phyloP scores from a whole-genome alignment of 345 rosid species.

The Leavenworthia alabamica region DNA sequence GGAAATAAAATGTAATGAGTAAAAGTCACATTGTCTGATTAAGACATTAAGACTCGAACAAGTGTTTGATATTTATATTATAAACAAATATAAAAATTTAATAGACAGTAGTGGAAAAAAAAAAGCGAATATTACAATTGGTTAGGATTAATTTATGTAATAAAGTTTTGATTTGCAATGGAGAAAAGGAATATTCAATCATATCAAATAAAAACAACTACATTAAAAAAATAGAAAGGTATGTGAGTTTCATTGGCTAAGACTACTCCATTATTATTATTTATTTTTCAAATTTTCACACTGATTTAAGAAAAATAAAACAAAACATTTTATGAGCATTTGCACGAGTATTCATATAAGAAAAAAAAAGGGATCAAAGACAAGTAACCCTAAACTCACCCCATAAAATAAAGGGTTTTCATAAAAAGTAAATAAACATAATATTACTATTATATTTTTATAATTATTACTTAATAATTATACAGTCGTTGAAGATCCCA shows the following conservation, averaged over 20 bases:
- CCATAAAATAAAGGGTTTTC: conserved; percentile 24
- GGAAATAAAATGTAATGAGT: conserved; percentile 23
- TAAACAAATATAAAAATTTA: conserved; percentile 2
- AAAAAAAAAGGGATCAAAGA: neutral
- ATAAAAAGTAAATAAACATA: conserved; percentile 19
- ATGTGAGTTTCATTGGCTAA: conserved; percentile 8
- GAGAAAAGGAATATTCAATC: conserved; percentile 9
- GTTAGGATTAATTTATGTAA: conserved; percentile 6
- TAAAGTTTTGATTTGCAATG: neutral
- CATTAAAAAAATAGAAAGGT: neutral
- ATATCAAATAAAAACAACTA: conserved; percentile 4
- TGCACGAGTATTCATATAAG: conserved; percentile 20
- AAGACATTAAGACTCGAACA: neutral
- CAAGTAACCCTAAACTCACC: conserved; percentile 25
- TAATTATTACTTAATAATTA: conserved; percentile 14
- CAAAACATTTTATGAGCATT: conserved; percentile 6
- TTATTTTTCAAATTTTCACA: conserved; percentile 12
- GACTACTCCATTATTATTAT: conserved; percentile 5
- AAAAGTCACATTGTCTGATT: conserved; percentile 13
- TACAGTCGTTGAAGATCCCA: conserved; percentile 28
- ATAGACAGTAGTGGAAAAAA: conserved; percentile 8
- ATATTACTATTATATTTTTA: neutral
- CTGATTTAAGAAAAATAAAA: neutral
- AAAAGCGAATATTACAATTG: conserved; percentile 5
- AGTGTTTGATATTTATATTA: conserved; percentile 16